Percentiles rank a stretch among this genome's conserved stretches.
phyloP scores from a whole-genome alignment of 371 early-diverging fungal genomes.

The Blakeslea trispora region DNA sequence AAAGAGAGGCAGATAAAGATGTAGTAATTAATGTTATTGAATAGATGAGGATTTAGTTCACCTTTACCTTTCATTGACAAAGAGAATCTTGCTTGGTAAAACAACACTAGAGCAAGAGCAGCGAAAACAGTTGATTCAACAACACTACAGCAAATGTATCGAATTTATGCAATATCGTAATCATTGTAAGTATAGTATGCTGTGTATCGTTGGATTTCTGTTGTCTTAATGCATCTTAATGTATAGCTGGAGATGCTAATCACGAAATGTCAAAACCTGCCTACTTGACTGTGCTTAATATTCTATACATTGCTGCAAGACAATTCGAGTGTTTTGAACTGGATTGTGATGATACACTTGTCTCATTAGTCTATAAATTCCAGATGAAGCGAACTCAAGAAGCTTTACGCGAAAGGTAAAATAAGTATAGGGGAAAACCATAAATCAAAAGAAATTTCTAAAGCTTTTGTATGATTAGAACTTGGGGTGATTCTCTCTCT shows the following conservation, averaged over 20 bases:
- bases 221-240: background rate
- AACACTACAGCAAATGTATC: constrained; percentile 16
- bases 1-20: too few species aligned
- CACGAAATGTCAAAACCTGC: constrained; percentile 35
- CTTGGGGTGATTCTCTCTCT: constrained; percentile 44
- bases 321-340: constrained; percentile 13
- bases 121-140: constrained; percentile 13
- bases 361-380: constrained; percentile 19
- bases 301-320: constrained; percentile 31
- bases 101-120: constrained; percentile 6
- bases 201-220: background rate
- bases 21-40: too few species aligned
- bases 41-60: constrained; percentile 33
- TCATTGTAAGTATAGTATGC: constrained; percentile 18
- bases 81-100: constrained; percentile 17
- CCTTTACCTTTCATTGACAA: constrained; percentile 32
- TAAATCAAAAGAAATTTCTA: too few species aligned
- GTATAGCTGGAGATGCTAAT: constrained; percentile 17
- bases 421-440: too few species aligned
- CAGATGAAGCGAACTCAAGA: constrained; percentile 38
- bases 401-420: constrained; percentile 36
- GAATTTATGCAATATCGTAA: constrained; percentile 22
- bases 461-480: constrained; percentile 5
- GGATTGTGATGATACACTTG: constrained; percentile 18
- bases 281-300: constrained; percentile 24